Percentiles rank a stretch among this genome's conserved stretches.
These are phyloP conservation scores for Melastoma malabathricum DNA, from an alignment of 345 rosid species.

Conservation along the genomic window DNA sequence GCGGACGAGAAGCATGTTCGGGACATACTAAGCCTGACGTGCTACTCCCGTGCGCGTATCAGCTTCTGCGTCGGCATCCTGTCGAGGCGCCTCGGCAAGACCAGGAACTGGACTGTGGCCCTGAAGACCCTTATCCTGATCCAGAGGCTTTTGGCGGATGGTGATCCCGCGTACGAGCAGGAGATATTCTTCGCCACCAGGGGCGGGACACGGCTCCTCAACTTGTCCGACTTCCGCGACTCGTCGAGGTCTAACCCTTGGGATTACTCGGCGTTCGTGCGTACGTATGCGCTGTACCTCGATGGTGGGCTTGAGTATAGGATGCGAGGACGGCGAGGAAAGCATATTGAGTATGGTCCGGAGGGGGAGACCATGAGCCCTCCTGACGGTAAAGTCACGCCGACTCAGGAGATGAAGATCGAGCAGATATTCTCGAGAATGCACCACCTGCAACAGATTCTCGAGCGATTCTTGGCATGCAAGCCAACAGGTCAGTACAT, in stretches of 20 bases:
- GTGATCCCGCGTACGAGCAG: constrained; percentile 62
- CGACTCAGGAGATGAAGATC: constrained; percentile 38
- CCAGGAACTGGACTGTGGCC: constrained; percentile 69
- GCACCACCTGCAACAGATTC: constrained; percentile 56
- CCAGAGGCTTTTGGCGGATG: constrained; percentile 46
- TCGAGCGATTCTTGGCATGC: constrained; percentile 73
- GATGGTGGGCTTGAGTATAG: constrained; percentile 56
- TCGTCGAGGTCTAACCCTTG: constrained; percentile 16
- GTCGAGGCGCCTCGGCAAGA: constrained; percentile 57
- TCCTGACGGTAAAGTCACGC: too few relatives aligned
- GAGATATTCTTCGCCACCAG: constrained; percentile 75
- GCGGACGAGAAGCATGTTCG: constrained; percentile 61
- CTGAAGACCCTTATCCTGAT: constrained; percentile 50
- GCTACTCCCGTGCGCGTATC: constrained; percentile 45
- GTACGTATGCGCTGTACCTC: constrained; percentile 55
- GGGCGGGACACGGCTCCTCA: constrained; percentile 61
- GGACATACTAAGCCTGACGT: constrained; percentile 54
- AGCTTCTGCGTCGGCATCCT: constrained; percentile 40
- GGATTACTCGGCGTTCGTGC: constrained; percentile 74
- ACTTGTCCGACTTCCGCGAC: constrained; percentile 66
- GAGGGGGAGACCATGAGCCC: constrained; percentile 4
- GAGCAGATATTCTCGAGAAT: constrained; percentile 43
- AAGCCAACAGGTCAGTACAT: constrained; percentile 62
- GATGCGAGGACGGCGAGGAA: constrained; percentile 54
- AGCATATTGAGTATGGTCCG: constrained; percentile 28